These are phyloP conservation scores for Geosmithia putterillii DNA, from an alignment of 2,329 filamentous ascomycete species.

Conservation along the genomic window DNA sequence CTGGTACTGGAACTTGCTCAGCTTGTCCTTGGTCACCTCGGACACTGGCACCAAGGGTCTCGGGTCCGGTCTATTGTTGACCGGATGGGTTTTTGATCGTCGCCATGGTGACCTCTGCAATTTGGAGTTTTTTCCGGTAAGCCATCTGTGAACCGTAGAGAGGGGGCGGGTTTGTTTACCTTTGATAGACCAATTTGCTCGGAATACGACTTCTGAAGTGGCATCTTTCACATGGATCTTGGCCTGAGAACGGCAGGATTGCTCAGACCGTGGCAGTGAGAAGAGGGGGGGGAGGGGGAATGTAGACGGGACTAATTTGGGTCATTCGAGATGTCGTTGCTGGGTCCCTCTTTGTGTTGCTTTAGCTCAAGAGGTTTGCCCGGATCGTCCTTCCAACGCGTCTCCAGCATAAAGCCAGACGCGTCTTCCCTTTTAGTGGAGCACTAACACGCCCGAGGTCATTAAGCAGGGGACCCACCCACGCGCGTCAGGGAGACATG, in stretches of 20 bases:
- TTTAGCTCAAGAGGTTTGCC: not conserved
- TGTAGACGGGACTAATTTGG: not conserved
- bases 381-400: not conserved
- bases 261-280: not conserved
- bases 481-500: not conserved
- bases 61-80: constrained; percentile 16
- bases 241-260: not conserved
- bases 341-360: not conserved
- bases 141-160: not conserved
- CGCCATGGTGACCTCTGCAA: constrained; percentile 34
- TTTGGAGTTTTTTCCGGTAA: not conserved
- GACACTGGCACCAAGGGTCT: constrained; percentile 37
- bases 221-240: constrained; percentile 7
- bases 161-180: constrained; percentile 10
- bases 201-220: constrained; percentile 29
- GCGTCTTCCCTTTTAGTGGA: not conserved
- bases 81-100: constrained; percentile 39
- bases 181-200: constrained; percentile 18
- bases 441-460: not conserved
- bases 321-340: not conserved
- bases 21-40: constrained; percentile 46
- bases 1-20: constrained; percentile 41
- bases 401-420: not conserved
- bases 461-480: not conserved
- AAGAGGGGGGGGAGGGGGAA: no score